phyloP scores from a whole-genome alignment of 2,329 filamentous ascomycete genomes.

The Colletotrichum lini region DNA sequence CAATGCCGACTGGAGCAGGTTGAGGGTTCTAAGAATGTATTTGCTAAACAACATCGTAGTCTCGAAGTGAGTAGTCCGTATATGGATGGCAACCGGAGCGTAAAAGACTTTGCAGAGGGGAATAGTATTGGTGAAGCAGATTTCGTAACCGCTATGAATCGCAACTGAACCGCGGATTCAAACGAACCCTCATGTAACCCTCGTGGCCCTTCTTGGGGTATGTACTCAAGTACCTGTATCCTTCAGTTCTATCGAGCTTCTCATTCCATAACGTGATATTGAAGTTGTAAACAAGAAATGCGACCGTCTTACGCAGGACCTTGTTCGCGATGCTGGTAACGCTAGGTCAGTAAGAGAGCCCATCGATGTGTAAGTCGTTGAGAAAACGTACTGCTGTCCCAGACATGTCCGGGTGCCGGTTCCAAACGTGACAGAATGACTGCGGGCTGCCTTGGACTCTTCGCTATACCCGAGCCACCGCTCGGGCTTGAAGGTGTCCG shows the following conservation, averaged over 20 bases:
- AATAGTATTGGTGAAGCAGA: neutral
- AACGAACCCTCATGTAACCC: slow-evolving; percentile 35
- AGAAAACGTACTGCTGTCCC: slow-evolving; percentile 39
- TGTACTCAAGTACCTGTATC: slow-evolving; percentile 36
- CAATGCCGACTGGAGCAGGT: neutral
- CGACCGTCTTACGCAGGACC: slow-evolving; percentile 42
- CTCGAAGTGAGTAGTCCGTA: too few relatives aligned
- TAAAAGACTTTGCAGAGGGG: neutral
- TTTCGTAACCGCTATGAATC: slow-evolving; percentile 13
- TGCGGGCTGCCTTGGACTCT: slow-evolving; percentile 5
- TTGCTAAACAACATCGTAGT: neutral
- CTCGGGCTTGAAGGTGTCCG: slow-evolving; percentile 38
- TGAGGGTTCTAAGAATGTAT: neutral
- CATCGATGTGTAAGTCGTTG: neutral
- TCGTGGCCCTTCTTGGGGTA: slow-evolving; percentile 39
- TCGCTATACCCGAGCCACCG: slow-evolving; percentile 38
- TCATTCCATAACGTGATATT: slow-evolving; percentile 39
- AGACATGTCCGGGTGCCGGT: slow-evolving; percentile 43
- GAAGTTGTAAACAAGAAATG: slow-evolving; percentile 41
- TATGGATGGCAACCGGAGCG: neutral
- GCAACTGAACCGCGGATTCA: slow-evolving; percentile 23
- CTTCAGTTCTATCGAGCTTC: slow-evolving; percentile 13
- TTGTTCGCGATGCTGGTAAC: slow-evolving; percentile 36
- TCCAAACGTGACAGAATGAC: slow-evolving; percentile 34
- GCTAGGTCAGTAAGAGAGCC: neutral